A percentile compares a stretch with the other conserved stretches of the same genome.
These are phyloP conservation scores for Cornus suecica DNA, from an alignment of 148 eudicot genomes.

Conservation along the genomic window DNA sequence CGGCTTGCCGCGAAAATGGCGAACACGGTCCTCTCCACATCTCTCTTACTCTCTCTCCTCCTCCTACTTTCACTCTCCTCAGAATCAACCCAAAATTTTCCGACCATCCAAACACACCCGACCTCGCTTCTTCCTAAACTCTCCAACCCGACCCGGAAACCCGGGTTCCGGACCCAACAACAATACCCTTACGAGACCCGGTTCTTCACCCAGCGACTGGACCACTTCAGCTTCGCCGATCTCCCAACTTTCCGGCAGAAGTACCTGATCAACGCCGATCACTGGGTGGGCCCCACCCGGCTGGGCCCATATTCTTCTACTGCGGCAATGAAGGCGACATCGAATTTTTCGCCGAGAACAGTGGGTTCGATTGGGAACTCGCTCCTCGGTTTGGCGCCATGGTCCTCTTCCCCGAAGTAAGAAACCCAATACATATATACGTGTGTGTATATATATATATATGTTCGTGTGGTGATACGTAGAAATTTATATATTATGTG, in stretches of 20 bases:
- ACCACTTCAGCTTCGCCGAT: conserved; percentile 71
- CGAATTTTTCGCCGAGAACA: conserved; percentile 77
- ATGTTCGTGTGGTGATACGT: too few relatives aligned
- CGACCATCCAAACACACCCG: conserved; percentile 25
- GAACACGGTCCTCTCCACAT: neutral
- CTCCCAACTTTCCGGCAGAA: conserved; percentile 57
- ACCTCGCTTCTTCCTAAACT: conserved; percentile 44
- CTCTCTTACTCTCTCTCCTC: neutral
- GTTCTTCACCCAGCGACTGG: conserved; percentile 59
- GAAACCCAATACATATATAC: neutral
- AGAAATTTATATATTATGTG: too few relatives aligned
- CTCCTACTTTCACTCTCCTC: conserved; percentile 12
- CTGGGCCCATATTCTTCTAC: conserved; percentile 71
- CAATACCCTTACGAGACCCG: conserved; percentile 60
- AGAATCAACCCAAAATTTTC: neutral
- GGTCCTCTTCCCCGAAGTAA: conserved; percentile 83
- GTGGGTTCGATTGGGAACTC: conserved; percentile 80
- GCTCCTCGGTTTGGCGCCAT: conserved; percentile 77
- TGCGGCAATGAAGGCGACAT: conserved; percentile 92
- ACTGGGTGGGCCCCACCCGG: conserved; percentile 60
- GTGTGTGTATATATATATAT: too few relatives aligned
- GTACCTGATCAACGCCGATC: conserved; percentile 54
- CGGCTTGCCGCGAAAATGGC: too few relatives aligned
- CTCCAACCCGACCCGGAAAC: conserved; percentile 27
- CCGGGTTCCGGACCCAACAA: neutral